Percentiles rank a stretch among this genome's conserved stretches.
Evolutionary conservation across 176 grass and related monocot species (phyloP).

Genomic region (Zoysia japonica): DNA sequence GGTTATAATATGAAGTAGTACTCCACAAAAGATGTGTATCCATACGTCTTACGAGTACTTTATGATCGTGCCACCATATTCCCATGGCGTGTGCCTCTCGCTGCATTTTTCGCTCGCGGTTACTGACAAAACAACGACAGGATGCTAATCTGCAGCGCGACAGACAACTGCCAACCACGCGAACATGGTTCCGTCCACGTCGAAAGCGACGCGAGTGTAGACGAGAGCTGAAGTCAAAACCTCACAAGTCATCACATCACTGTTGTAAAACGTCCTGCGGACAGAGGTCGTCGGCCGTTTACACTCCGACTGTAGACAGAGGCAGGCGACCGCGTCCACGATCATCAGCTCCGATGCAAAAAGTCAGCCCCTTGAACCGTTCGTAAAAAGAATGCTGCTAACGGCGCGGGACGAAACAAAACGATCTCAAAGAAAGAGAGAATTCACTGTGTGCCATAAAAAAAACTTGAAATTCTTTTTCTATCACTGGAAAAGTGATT

Average conservation of each 20-base stretch:
- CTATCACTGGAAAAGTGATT: no score
- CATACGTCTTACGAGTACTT: no score
- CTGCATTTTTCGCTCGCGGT: neutral
- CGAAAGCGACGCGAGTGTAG: conserved; percentile 17
- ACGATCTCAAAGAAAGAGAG: neutral
- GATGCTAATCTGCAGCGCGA: neutral
- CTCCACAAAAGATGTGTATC: no score
- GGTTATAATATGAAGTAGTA: no score
- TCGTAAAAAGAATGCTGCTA: conserved; percentile 33
- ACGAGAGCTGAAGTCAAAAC: conserved; percentile 8
- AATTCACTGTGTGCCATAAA: no score
- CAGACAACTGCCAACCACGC: neutral
- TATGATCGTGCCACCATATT: no score
- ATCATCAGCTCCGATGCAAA: neutral
- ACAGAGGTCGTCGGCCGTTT: conserved; percentile 37
- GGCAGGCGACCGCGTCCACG: conserved; percentile 31
- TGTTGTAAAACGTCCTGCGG: neutral
- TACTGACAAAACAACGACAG: neutral
- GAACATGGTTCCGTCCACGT: conserved; percentile 5
- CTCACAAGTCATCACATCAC: neutral
- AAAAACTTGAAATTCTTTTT: no score
- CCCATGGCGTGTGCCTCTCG: no score
- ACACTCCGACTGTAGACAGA: neutral
- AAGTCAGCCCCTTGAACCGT: conserved; percentile 47
- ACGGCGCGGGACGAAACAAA: neutral